Evolutionary conservation across 805 yeast genomes (phyloP).

Genomic region (Wickerhamomyces queroliae): DNA sequence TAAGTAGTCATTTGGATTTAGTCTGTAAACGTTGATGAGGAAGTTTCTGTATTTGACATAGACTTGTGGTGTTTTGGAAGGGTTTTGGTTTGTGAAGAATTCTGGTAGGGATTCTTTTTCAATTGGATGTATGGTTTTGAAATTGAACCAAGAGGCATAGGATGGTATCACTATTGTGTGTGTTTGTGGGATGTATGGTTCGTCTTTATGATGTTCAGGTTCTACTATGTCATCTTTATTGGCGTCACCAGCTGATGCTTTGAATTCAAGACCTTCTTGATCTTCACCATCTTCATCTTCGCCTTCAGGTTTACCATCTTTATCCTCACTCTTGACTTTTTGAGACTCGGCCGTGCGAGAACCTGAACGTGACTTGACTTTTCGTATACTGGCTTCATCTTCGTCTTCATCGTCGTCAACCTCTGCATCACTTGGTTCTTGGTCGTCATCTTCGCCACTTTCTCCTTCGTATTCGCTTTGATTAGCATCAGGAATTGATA

Average conservation of each 20-base stretch:
- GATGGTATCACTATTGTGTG: slow-evolving; percentile 86
- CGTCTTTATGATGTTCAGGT: slow-evolving; percentile 10
- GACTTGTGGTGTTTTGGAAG: slow-evolving; percentile 74
- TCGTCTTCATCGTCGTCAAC: slow-evolving; percentile 8
- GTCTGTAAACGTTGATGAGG: slow-evolving; percentile 80
- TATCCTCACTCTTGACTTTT: slow-evolving; percentile 11
- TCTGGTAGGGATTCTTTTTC: slow-evolving; percentile 86
- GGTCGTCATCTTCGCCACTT: slow-evolving; percentile 7
- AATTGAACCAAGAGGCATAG: slow-evolving; percentile 79
- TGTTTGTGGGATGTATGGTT: slow-evolving; percentile 46
- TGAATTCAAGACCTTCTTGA: slow-evolving; percentile 7
- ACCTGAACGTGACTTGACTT: slow-evolving; percentile 1
- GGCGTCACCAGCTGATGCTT: slow-evolving; percentile 3
- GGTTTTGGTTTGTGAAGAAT: slow-evolving; percentile 68
- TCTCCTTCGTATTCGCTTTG: slow-evolving; percentile 3
- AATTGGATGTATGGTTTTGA: slow-evolving; percentile 65
- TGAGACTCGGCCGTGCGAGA: slow-evolving; percentile 8
- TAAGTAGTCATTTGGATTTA: slow-evolving; percentile 85
- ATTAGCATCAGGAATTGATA: slow-evolving; percentile 3
- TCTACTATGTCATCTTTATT: background rate
- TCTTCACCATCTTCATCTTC: slow-evolving; percentile 6
- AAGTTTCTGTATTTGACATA: slow-evolving; percentile 82
- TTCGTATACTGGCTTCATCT: slow-evolving; percentile 8
- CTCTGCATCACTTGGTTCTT: slow-evolving; percentile 7
- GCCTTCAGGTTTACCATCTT: slow-evolving; percentile 4